phyloP scores from a whole-genome alignment of 495 filamentous ascomycete genomes.

The Chaetomium fimeti region DNA sequence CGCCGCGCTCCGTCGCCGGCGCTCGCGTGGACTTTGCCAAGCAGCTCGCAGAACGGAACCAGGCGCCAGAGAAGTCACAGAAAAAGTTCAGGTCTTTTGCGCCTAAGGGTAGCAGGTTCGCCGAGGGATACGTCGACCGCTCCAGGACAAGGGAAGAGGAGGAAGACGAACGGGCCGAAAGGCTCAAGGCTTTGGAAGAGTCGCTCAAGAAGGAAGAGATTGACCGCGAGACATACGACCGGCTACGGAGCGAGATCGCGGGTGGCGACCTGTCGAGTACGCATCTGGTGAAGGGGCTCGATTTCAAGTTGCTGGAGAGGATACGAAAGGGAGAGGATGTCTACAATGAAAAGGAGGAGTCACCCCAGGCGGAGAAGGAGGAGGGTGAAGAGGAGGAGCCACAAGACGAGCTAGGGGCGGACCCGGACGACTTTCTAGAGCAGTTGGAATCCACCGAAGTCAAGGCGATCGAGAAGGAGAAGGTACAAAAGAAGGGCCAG shows the following conservation, averaged over 20 bases:
- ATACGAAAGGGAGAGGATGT: slow-evolving; percentile 74
- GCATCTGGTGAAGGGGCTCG: slow-evolving; percentile 88
- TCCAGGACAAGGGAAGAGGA: slow-evolving; percentile 55
- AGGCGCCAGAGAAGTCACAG: slow-evolving; percentile 49
- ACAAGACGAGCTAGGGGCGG: slow-evolving; percentile 35
- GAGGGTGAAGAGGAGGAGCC: slow-evolving; percentile 32
- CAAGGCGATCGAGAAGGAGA: slow-evolving; percentile 54
- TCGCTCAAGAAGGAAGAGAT: slow-evolving; percentile 80
- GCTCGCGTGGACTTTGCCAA: slow-evolving; percentile 69
- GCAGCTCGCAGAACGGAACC: slow-evolving; percentile 77
- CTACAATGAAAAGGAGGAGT: slow-evolving; percentile 39
- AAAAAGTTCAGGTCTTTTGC: slow-evolving; percentile 74
- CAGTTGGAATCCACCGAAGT: slow-evolving; percentile 64
- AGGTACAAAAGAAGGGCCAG: slow-evolving; percentile 69
- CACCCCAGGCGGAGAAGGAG: slow-evolving; percentile 28
- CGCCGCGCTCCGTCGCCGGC: slow-evolving; percentile 67
- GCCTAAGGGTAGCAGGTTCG: slow-evolving; percentile 80
- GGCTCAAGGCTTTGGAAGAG: slow-evolving; percentile 78
- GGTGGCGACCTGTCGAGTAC: slow-evolving; percentile 78
- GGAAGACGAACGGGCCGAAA: slow-evolving; percentile 59
- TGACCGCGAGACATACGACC: slow-evolving; percentile 69
- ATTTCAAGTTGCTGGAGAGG: slow-evolving; percentile 75
- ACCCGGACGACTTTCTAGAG: slow-evolving; percentile 78
- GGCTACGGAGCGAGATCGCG: slow-evolving; percentile 68
- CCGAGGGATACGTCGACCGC: slow-evolving; percentile 83